These are phyloP conservation scores for Paraconiothyrium brasiliense DNA, from an alignment of 2,329 filamentous ascomycete species.

Conservation along the genomic window DNA sequence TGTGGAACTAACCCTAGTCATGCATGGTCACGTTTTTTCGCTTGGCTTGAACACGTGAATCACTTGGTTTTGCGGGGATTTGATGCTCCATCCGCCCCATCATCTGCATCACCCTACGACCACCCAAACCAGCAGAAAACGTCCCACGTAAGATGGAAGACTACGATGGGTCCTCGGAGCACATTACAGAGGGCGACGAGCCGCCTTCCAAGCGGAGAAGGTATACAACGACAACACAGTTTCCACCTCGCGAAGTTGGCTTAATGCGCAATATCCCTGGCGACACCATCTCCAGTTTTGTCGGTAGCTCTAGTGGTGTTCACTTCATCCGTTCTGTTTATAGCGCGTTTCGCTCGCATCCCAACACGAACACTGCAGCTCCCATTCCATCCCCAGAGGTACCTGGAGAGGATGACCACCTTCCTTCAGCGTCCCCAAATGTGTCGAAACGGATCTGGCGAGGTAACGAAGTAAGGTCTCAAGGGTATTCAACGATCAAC, in stretches of 20 bases:
- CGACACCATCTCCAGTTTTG: conserved; percentile 61
- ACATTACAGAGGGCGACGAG: conserved; percentile 8
- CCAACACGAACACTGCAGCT: conserved; percentile 21
- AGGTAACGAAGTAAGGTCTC: conserved; percentile 41
- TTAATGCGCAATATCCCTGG: conserved; percentile 62
- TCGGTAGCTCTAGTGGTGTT: conserved; percentile 68
- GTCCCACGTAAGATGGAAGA: conserved; percentile 11
- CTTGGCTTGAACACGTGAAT: not conserved
- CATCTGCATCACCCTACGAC: not conserved
- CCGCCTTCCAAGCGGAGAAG: conserved; percentile 27
- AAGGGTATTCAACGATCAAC: conserved; percentile 27
- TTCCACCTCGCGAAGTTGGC: conserved; percentile 53
- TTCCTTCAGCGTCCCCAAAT: conserved; percentile 41
- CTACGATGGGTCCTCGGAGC: not conserved
- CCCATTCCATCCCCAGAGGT: conserved; percentile 49
- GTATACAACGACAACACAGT: conserved; percentile 19
- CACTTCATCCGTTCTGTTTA: conserved; percentile 67
- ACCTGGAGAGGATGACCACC: conserved; percentile 66
- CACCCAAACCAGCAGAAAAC: not conserved
- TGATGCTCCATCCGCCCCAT: not conserved
- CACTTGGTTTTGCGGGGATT: conserved; percentile 1
- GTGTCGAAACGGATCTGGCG: conserved; percentile 35
- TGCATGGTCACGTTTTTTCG: not conserved
- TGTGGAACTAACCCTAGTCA: not conserved
- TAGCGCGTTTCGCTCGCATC: conserved; percentile 53